Evolutionary conservation across 2,329 filamentous ascomycete species (phyloP).

Genomic region (Aphanoascus verrucosus): DNA sequence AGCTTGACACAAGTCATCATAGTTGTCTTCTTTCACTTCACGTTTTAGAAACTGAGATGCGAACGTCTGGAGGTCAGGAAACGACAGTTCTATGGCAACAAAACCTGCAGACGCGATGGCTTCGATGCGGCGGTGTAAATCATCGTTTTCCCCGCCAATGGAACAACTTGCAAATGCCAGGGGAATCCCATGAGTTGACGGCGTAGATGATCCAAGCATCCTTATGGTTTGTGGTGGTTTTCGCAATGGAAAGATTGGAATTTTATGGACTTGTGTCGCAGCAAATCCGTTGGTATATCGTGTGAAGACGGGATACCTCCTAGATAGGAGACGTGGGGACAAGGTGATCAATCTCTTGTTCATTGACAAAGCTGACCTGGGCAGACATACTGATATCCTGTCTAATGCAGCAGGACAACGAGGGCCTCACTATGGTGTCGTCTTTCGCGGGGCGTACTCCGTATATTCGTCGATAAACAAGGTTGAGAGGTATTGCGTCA

Average conservation of each 20-base stretch:
- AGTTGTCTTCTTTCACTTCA: constrained; percentile 49
- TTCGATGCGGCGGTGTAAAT: constrained; percentile 31
- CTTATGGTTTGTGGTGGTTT: not conserved
- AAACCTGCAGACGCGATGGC: constrained; percentile 38
- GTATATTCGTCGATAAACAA: not conserved
- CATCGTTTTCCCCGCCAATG: constrained; percentile 28
- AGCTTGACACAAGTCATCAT: constrained; percentile 45
- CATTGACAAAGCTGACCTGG: not conserved
- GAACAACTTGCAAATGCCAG: constrained; percentile 36
- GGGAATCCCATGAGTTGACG: constrained; percentile 20
- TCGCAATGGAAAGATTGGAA: not conserved
- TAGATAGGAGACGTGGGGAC: not conserved
- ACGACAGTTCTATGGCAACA: constrained; percentile 59
- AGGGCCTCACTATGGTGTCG: not conserved
- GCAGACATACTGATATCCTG: not conserved
- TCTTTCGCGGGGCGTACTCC: not conserved
- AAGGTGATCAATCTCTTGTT: not conserved
- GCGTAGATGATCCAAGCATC: not conserved
- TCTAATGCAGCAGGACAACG: not conserved
- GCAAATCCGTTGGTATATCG: not conserved
- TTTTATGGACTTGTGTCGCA: not conserved
- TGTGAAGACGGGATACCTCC: not conserved
- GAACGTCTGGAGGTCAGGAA: constrained; percentile 60
- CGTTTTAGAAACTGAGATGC: constrained; percentile 43
- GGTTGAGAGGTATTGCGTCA: constrained; percentile 3